Base-by-base conservation (phyloP, 306 rosid species). In the Prunus padus region DNA sequence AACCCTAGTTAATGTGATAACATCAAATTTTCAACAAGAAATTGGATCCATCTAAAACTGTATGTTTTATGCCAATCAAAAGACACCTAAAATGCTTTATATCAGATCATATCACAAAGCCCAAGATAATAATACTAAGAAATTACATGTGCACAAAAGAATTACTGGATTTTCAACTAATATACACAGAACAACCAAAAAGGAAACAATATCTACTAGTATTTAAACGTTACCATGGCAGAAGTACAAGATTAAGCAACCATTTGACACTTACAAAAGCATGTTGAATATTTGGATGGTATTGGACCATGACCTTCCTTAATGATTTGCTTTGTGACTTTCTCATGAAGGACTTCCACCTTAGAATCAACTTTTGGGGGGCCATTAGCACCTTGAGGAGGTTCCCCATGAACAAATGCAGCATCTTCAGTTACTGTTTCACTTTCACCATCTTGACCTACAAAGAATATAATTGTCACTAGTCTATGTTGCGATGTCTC, bases 201-300 rank as follows among this genome's bases (percentile, higher is more conserved):
- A 33, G 40, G 28, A 5, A 47, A 25, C 18, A 4, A 45, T 5
- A 59, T 30, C 57, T 56, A 8, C 15, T 22, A 45, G 33, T 54
- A 23, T 30, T 20, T 25, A 28, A 50, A 73, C 26, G 40, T 66
- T 77, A 68, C 45, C 31, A 72, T 23, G 20, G 13, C 15, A 67
- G 15, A 12, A 67, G 60, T 20, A 63, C 44, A 47, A 67, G 10
- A 54, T 57, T 12, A 26, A 54, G 70, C 40, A 26, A 65, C 5
- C 22, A 28, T 78, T 69, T 19, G 15, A 65, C 64, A 89, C 97
- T 86, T 83, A 92, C 97, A 82, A 76, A 95, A 95, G 86, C 98
- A 95, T 26, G 98, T 95, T 62, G 97, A 87, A 82, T 92, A 95
- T 76, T 92, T 95, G 69, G 97, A 81, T 46, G 98, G 97, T 71